A percentile compares a stretch with the other conserved stretches of the same genome.
Evolutionary conservation across 2,329 filamentous ascomycete genomes (phyloP).

Genomic region (Cylindrodendrum hubeiense): DNA sequence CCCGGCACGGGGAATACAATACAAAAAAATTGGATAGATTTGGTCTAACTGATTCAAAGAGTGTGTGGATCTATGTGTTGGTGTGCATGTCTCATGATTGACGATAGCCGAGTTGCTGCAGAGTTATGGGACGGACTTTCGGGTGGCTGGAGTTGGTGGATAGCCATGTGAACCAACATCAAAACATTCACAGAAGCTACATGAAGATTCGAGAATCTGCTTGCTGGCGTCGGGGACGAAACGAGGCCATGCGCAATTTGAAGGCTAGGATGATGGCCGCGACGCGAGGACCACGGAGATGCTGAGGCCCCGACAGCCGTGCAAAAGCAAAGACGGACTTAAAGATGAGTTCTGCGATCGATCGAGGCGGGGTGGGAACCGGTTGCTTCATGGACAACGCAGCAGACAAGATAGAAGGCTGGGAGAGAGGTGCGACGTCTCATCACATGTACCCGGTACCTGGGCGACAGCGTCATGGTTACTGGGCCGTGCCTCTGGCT

Average conservation of each 20-base stretch:
- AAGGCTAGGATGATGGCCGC: neutral
- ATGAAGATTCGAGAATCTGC: neutral
- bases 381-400: conserved; percentile 6
- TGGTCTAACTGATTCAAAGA: neutral
- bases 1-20: conserved; percentile 1
- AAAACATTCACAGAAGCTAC: neutral
- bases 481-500: conserved; percentile 1
- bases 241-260: neutral
- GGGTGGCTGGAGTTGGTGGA: neutral
- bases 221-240: neutral
- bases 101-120: neutral
- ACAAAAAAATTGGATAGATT: conserved; percentile 11
- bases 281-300: neutral
- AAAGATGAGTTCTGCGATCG: conserved; percentile 30
- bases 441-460: conserved; percentile 21
- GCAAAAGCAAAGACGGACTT: neutral
- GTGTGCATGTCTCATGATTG: neutral
- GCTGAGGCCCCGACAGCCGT: neutral
- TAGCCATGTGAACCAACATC: neutral
- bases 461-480: conserved; percentile 13
- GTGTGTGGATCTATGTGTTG: neutral
- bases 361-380: conserved; percentile 20
- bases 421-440: conserved; percentile 1
- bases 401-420: conserved; percentile 13
- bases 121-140: neutral